A percentile compares a stretch with the other conserved stretches of the same genome.
Evolutionary conservation across 768 basidiomycete species (phyloP).

Genomic region (Infundibulicybe gibba): DNA sequence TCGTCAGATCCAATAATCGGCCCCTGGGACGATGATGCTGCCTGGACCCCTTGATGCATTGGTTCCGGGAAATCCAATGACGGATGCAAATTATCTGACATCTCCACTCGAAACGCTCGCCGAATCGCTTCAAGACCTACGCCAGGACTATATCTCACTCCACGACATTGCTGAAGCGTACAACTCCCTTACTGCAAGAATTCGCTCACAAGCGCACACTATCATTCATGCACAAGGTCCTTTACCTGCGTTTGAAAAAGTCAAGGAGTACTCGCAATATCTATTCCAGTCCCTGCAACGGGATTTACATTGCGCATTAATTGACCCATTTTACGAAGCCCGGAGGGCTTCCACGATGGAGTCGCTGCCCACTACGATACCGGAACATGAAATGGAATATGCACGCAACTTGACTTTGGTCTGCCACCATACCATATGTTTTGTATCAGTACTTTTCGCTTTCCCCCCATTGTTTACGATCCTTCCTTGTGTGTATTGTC

Average conservation of each 20-base stretch:
- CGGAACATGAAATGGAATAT: slow-evolving; percentile 34
- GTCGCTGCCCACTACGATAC: slow-evolving; percentile 9
- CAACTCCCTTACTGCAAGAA: slow-evolving; percentile 40
- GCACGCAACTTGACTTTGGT: slow-evolving; percentile 39
- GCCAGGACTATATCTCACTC: slow-evolving; percentile 29
- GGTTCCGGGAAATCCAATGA: slow-evolving; percentile 6
- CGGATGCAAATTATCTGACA: slow-evolving; percentile 23
- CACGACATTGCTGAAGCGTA: slow-evolving; percentile 67
- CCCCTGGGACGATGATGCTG: too few relatives aligned
- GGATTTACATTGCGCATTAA: slow-evolving; percentile 44
- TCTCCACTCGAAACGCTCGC: slow-evolving; percentile 45
- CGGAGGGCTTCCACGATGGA: slow-evolving; percentile 6
- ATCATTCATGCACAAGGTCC: slow-evolving; percentile 11
- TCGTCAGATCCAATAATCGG: too few relatives aligned
- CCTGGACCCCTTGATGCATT: too few relatives aligned
- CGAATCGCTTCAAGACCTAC: slow-evolving; percentile 37
- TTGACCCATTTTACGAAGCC: slow-evolving; percentile 24
- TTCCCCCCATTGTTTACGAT: slow-evolving; percentile 38
- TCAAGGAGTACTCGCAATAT: slow-evolving; percentile 26
- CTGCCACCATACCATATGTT: slow-evolving; percentile 51
- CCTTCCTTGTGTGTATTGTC: slow-evolving; percentile 43
- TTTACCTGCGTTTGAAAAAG: slow-evolving; percentile 18
- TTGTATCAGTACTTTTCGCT: slow-evolving; percentile 48
- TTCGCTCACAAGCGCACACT: slow-evolving; percentile 25
- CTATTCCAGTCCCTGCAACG: slow-evolving; percentile 43